Conservation (phyloP, 2,329 filamentous ascomycete genomes). For the Exophiala sideris region DNA sequence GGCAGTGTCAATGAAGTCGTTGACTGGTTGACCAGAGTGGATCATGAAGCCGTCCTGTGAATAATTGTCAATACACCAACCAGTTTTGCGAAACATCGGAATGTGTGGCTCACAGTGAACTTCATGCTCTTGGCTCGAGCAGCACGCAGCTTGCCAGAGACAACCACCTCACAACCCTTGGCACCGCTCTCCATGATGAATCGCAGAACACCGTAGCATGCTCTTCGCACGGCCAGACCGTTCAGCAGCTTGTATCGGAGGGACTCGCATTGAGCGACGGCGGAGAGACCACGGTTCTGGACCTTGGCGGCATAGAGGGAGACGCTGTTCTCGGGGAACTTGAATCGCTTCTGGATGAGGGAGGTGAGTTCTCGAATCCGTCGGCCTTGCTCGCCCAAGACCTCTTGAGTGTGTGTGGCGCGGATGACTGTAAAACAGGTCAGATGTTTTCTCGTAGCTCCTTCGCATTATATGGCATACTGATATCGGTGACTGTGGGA, state of each 20-base stretch:
- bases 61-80: slow-evolving; percentile 7
- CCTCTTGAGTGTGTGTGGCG: slow-evolving; percentile 99
- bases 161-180: slow-evolving; percentile 99
- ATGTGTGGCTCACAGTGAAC: slow-evolving; percentile 74
- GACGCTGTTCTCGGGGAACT: slow-evolving; percentile 99
- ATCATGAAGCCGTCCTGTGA: slow-evolving; percentile 96
- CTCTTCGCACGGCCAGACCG: slow-evolving; percentile 95
- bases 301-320: slow-evolving; percentile 99
- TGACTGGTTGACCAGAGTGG: slow-evolving; percentile 98
- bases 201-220: slow-evolving; percentile 99
- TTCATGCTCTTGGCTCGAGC: slow-evolving; percentile 99
- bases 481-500: slow-evolving; percentile 99
- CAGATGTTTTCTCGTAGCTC: slow-evolving; percentile 5
- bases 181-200: slow-evolving; percentile 99
- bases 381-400: slow-evolving; percentile 98
- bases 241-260: slow-evolving; percentile 99
- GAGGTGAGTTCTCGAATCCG: slow-evolving; percentile 99
- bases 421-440: slow-evolving; percentile 67
- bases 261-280: slow-evolving; percentile 99
- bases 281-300: slow-evolving; percentile 99
- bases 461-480: slow-evolving; percentile 38
- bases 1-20: slow-evolving; percentile 98
- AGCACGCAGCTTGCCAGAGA: slow-evolving; percentile 97
- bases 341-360: slow-evolving; percentile 99
- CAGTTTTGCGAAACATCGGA: neutral